phyloP scores from a whole-genome alignment of 208 protist species.

The Trypanosoma melophagium region DNA sequence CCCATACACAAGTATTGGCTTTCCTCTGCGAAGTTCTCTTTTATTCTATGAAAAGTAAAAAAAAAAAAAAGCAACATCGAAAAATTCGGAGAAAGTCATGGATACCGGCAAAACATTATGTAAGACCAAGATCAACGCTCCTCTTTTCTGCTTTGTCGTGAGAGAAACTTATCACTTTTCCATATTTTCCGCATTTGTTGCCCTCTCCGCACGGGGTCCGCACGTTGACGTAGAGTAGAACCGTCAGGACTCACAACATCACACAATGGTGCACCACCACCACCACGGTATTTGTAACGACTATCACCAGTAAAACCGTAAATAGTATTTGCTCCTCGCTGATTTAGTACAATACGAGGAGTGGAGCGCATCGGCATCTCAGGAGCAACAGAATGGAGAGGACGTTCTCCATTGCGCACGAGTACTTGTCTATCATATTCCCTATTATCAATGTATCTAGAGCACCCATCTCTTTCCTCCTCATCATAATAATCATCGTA shows the following conservation, averaged over 20 bases:
- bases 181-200: constrained; percentile 77
- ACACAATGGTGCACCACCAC: constrained; percentile 35
- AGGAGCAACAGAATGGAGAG: constrained; percentile 11
- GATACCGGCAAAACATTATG: too few species aligned
- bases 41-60: too few species aligned
- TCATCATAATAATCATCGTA: neutral
- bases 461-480: constrained; percentile 13
- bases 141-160: constrained; percentile 38
- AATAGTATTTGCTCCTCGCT: constrained; percentile 67
- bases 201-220: constrained; percentile 71
- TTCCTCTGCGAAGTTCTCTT: too few species aligned
- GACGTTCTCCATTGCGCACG: constrained; percentile 6
- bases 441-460: constrained; percentile 8
- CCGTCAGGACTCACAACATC: constrained; percentile 57
- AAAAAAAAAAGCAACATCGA: too few species aligned
- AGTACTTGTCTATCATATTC: neutral
- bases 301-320: constrained; percentile 74
- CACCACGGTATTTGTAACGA: constrained; percentile 60
- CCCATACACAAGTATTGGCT: too few species aligned
- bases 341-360: constrained; percentile 25
- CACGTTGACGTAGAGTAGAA: constrained; percentile 49
- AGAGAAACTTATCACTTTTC: constrained; percentile 65
- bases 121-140: constrained; percentile 22
- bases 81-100: too few species aligned
- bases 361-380: constrained; percentile 22